Conservation (phyloP, 2,329 filamentous ascomycete genomes). For the Davidsoniella neocaledoniae region DNA sequence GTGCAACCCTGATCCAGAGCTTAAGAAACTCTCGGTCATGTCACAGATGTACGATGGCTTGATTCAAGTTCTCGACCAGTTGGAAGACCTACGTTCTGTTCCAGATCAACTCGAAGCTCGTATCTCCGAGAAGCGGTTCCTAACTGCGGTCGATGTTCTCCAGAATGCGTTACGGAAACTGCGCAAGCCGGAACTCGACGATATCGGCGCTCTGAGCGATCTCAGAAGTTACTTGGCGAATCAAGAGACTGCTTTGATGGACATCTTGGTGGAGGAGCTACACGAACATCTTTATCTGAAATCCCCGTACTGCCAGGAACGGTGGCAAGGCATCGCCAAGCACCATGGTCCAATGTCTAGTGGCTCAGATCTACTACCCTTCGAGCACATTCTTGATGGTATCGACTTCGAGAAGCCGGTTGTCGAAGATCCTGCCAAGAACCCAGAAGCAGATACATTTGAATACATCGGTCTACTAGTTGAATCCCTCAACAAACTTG, state of each 20-base stretch:
- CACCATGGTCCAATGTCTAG: constrained; percentile 40
- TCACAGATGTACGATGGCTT: constrained; percentile 86
- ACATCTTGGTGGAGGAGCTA: constrained; percentile 91
- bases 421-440: constrained; percentile 77
- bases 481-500: constrained; percentile 80
- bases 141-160: constrained; percentile 81
- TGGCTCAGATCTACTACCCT: constrained; percentile 30
- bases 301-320: constrained; percentile 89
- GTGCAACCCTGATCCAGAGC: constrained; percentile 70
- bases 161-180: constrained; percentile 75
- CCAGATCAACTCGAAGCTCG: constrained; percentile 86
- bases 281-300: constrained; percentile 96
- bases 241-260: constrained; percentile 79
- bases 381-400: constrained; percentile 41
- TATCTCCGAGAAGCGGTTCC: constrained; percentile 90
- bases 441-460: constrained; percentile 90
- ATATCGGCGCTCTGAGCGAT: constrained; percentile 76
- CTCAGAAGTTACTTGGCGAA: constrained; percentile 77
- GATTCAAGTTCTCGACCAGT: constrained; percentile 63
- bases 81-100: constrained; percentile 76
- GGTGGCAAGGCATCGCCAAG: constrained; percentile 74
- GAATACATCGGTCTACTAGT: constrained; percentile 78
- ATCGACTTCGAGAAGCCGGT: constrained; percentile 45
- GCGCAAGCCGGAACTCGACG: constrained; percentile 73
- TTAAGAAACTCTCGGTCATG: constrained; percentile 73